A percentile compares a stretch with the other conserved stretches of the same genome.
Evolutionary conservation across 2,329 filamentous ascomycete genomes (phyloP).

Genomic region (Clonostachys chloroleuca): DNA sequence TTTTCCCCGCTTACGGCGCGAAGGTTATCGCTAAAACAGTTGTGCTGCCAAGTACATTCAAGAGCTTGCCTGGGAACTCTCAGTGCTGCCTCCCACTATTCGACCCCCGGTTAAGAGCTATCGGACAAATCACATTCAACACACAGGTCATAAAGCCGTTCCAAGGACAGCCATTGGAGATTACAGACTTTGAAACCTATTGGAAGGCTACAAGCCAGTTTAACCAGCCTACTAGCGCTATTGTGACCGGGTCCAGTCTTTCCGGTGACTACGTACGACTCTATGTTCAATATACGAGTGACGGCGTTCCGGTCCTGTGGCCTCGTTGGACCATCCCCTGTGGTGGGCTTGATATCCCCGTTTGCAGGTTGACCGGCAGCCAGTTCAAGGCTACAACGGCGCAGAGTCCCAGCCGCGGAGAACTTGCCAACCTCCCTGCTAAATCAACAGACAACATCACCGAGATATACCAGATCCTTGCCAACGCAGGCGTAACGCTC

Average conservation of each 20-base stretch:
- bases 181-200: constrained; percentile 97
- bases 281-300: constrained; percentile 87
- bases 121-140: constrained; percentile 90
- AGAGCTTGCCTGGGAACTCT: constrained; percentile 67
- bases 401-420: constrained; percentile 31
- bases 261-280: constrained; percentile 93
- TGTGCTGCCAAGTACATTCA: constrained; percentile 83
- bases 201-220: constrained; percentile 98
- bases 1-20: constrained; percentile 94
- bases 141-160: constrained; percentile 98
- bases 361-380: constrained; percentile 71
- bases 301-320: constrained; percentile 83
- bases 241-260: constrained; percentile 91
- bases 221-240: constrained; percentile 72
- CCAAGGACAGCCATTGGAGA: constrained; percentile 85
- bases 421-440: constrained; percentile 34
- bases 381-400: constrained; percentile 60
- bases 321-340: constrained; percentile 77
- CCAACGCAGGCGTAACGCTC: constrained; percentile 73
- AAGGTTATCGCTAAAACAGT: constrained; percentile 97
- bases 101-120: constrained; percentile 84
- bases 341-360: constrained; percentile 73
- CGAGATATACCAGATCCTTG: constrained; percentile 67
- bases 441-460: constrained; percentile 53
- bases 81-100: constrained; percentile 85